Evolutionary conservation across 2,329 filamentous ascomycete species (phyloP), one percentile per base, ranked within the genome.

Genomic region (Colletotrichum salicis): DNA sequence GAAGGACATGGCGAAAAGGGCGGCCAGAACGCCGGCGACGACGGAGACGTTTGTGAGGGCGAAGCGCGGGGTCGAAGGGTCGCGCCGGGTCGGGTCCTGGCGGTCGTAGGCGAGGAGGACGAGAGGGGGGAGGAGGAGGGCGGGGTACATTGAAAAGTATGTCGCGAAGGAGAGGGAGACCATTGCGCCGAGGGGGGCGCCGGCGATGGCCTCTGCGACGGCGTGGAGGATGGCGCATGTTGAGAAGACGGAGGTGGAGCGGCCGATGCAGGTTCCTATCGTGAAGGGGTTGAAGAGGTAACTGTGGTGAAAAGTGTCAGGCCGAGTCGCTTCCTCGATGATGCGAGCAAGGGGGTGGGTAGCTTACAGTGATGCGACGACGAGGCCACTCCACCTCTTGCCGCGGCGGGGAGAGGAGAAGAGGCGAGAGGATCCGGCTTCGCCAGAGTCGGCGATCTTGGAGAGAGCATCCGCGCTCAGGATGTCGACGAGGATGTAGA

Each of bases 241-340:
- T 1, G 95, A 95, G 80, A 99, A 96, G 70, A 96, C 91, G 73
- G 91, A 94, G 0, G 96, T 98, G 1, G 96, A 94, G 52, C 96
- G 93, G 31, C 93, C 96, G 71, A 99, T 88, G 80, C 96, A 98
- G 22, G 95, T 95, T 56, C 95, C 91, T 72, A 99, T 90, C 1
- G 95, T 97, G 79, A 97, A 97, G 0, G 96, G 96, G 80, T 97
- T 98, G 84, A 98, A 96, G 3, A 99, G 89, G 79, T 94, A 98
- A 75, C 94, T 96, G 65, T 13, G 27, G 5, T 15, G 24, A 10
- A n/a, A 7, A 7, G 80, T 96, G 98, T 84, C 98, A 95, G 3
- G 10, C 3, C 3, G 3, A 98, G 88, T 79, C 94, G 98, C 75
- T 94, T 96, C 63, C 22, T 27, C 12, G 41, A 2, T 12, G 27